These are phyloP conservation scores for Rubia yunnanensis DNA, from an alignment of 257 asterid genomes.

Conservation along the genomic window DNA sequence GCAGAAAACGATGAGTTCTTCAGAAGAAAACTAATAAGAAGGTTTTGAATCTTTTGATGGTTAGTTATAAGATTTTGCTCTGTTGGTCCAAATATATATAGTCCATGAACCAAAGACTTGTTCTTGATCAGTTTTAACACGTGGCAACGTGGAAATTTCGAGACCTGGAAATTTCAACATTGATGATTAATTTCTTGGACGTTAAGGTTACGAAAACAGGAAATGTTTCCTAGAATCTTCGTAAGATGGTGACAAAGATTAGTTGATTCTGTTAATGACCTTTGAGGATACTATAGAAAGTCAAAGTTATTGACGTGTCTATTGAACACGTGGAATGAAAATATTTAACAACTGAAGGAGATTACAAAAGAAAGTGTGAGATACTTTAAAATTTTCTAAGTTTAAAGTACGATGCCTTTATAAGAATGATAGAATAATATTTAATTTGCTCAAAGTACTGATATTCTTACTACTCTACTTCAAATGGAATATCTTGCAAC, in stretches of 20 bases:
- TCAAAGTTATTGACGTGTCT: background rate
- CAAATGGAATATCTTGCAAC: too few species aligned
- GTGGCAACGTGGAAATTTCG: background rate
- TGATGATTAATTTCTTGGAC: background rate
- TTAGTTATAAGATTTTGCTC: background rate
- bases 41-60: background rate
- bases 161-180: background rate
- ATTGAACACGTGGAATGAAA: too few species aligned
- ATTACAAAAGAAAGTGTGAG: too few species aligned
- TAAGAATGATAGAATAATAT: too few species aligned
- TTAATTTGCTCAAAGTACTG: too few species aligned
- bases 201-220: background rate
- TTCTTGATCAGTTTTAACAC: background rate
- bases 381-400: too few species aligned
- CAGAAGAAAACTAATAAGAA: background rate
- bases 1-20: background rate
- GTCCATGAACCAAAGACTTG: background rate
- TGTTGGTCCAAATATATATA: background rate
- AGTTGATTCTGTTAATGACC: background rate
- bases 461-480: too few species aligned
- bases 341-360: too few species aligned
- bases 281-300: too few species aligned
- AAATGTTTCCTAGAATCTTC: background rate
- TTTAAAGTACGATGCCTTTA: too few species aligned
- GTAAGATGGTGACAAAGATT: background rate